A percentile compares a stretch with the other conserved stretches of the same genome.
Evolutionary conservation across 2,329 filamentous ascomycete genomes (phyloP).

Genomic region (Nemania abortiva): DNA sequence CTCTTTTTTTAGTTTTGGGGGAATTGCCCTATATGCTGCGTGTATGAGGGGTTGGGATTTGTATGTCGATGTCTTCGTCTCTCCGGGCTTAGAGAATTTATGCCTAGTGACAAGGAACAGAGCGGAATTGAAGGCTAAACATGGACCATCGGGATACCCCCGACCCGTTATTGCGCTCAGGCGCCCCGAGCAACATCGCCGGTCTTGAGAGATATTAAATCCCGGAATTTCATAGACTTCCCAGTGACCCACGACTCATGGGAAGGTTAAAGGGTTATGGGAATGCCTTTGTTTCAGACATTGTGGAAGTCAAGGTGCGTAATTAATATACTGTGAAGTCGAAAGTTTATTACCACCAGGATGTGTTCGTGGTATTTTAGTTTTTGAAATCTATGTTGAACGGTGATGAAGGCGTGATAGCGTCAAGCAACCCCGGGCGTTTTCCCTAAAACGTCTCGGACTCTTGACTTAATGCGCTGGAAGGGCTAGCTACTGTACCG

Average conservation of each 20-base stretch:
- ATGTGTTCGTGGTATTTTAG: constrained; percentile 20
- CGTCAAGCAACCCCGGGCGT: constrained; percentile 47
- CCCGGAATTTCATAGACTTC: neutral
- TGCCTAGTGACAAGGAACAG: constrained; percentile 41
- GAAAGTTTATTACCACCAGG: constrained; percentile 36
- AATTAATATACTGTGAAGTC: constrained; percentile 28
- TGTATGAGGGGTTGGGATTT: constrained; percentile 16
- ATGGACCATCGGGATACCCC: neutral
- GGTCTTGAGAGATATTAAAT: neutral
- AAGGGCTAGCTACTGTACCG: constrained; percentile 58
- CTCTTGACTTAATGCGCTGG: constrained; percentile 59
- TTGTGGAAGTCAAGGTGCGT: neutral
- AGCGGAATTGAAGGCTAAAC: constrained; percentile 14
- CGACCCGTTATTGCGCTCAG: neutral
- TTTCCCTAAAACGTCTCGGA: constrained; percentile 65
- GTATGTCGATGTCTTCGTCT: constrained; percentile 14
- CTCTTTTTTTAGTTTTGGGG: constrained; percentile 6
- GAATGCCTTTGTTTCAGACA: no score
- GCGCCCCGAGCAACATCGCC: neutral
- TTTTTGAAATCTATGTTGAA: constrained; percentile 49
- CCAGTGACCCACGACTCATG: neutral
- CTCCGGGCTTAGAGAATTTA: constrained; percentile 35
- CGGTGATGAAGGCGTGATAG: constrained; percentile 47
- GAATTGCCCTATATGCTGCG: constrained; percentile 19
- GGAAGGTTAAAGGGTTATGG: neutral